Base-by-base conservation (phyloP, 306 rosid species). In the Vicia villosa region DNA sequence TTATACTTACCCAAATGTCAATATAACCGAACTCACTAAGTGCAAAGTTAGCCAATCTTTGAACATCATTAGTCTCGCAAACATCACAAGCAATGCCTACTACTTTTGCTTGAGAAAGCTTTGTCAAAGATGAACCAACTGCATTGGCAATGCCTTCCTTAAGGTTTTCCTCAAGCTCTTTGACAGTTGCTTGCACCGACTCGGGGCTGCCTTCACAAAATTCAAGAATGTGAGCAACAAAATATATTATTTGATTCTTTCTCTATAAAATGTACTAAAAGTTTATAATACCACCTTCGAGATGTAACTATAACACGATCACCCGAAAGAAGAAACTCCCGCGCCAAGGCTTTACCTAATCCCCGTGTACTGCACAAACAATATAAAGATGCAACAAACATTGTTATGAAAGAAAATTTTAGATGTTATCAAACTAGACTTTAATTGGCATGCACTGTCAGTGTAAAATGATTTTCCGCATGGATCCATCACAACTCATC, bases 281-380 rank as follows among this genome's bases (percentile, higher is more conserved):
- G 49, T 69, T 72, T 49, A 24, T 63, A 81, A 81, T 30, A 72
- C 74, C 79, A 94, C 98, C 98, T 94, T 66, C 98, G 90, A 72
- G 97, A 94, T 73, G 97, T 86, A 19, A 94, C 85, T 68, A 94
- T 79, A 51, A 94, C 95, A 0, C 78, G 94, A 71, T 94, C 97
- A 70, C 96, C 96, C 0, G 96, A 90, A 50, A 90, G 97, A 73
- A 94, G 98, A 77, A 94, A 90, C 75, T 94, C 98, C 11, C 91
- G 85, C 11, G 98, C 98, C 68, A 94, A 88, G 0, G 98, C 98
- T 87, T 94, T 94, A 3, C 98, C 97, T 51, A 94, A 80, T 58
- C 98, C 98, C 80, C 98, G 81, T 58, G 98, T 94, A 77, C 98
- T 94, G 94, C 47, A 73, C 68, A 72, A 51, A 34, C 16, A 73